A percentile compares a stretch with the other conserved stretches of the same genome.
phyloP scores from a whole-genome alignment of 805 yeast genomes.

The Millerozyma miso region DNA sequence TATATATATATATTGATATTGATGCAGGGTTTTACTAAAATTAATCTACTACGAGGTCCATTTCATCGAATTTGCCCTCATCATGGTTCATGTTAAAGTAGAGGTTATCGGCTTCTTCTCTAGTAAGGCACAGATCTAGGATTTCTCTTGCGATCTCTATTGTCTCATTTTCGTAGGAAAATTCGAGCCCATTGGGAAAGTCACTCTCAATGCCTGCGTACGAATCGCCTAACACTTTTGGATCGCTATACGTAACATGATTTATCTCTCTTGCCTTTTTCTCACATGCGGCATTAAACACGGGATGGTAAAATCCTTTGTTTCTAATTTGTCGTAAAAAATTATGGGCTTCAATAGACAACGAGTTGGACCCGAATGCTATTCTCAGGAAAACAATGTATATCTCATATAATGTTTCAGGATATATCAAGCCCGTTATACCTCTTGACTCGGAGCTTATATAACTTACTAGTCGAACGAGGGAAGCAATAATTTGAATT shows the following conservation, averaged over 20 bases:
- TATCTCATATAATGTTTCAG: slow-evolving; percentile 43
- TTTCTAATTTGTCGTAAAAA: slow-evolving; percentile 35
- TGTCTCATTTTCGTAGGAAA: slow-evolving; percentile 57
- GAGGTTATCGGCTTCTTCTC: slow-evolving; percentile 75
- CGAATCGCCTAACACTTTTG: slow-evolving; percentile 12
- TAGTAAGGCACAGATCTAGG: slow-evolving; percentile 61
- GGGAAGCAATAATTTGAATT: slow-evolving; percentile 35
- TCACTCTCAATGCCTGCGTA: slow-evolving; percentile 38
- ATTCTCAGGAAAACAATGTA: slow-evolving; percentile 50
- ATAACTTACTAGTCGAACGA: slow-evolving; percentile 37
- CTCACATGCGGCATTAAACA: slow-evolving; percentile 46
- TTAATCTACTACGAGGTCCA: slow-evolving; percentile 15
- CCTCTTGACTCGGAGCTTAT: slow-evolving; percentile 31
- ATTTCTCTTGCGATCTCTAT: slow-evolving; percentile 69
- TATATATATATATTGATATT: slow-evolving; percentile 3
- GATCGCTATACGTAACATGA: slow-evolving; percentile 20
- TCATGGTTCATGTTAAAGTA: slow-evolving; percentile 60
- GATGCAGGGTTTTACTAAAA: not conserved
- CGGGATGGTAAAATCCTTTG: slow-evolving; percentile 18
- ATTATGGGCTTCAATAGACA: slow-evolving; percentile 32
- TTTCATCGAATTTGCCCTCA: slow-evolving; percentile 18
- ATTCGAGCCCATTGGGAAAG: slow-evolving; percentile 56
- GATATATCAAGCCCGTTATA: slow-evolving; percentile 30
- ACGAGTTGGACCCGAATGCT: slow-evolving; percentile 46
- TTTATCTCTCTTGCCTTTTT: slow-evolving; percentile 33